Evolutionary conservation across 306 rosid genomes (phyloP), one percentile per base, ranked within the genome.

Genomic region (Oxytropis ochrocephala): DNA sequence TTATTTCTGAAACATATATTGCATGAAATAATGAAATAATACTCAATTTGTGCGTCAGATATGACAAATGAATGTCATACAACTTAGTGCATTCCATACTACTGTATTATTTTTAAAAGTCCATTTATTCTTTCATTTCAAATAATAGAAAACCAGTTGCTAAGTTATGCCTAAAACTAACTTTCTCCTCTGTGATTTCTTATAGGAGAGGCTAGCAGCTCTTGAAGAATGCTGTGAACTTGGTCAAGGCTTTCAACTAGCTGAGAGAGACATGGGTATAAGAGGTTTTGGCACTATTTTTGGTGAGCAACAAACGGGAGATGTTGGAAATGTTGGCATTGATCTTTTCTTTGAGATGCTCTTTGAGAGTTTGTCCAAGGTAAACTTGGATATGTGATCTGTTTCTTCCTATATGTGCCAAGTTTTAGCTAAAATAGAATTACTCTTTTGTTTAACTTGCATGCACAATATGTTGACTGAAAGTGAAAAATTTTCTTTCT

Each of bases 321-420:
- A 93, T 85, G 92, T 90, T 67, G 98, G 95, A 81, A 90, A 94
- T 64, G 94, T 94, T 51, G 98, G 98, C 78, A 87, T 90, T 72
- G 97, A 94, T 80, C 95, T 94, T 57, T 94, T 94, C 84, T 90
- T 88, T 79, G 97, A 94, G 87, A 90, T 94, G 98, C 98, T 94
- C 71, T 94, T 94, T 70, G 98, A 94, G 82, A 94, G 98, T 79
- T 85, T 94, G 81, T 94, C 98, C 33, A 94, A 90, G 96, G 96
- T 90, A 62, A 57, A 62, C 19, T 73, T 65, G 59, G 50, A 65
- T 66, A 67, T 35, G 12, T 33, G 44, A 13, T 33, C 35, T 57
- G 44, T 32, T 32, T 57, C 42, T 30, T 7, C 7, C 21, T 32
- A 32, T 53, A 32, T 21, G 36, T 24, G 18, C 44, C 38, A 46